phyloP scores from a whole-genome alignment of 2,329 filamentous ascomycete genomes.

The Corynespora cassiicola region DNA sequence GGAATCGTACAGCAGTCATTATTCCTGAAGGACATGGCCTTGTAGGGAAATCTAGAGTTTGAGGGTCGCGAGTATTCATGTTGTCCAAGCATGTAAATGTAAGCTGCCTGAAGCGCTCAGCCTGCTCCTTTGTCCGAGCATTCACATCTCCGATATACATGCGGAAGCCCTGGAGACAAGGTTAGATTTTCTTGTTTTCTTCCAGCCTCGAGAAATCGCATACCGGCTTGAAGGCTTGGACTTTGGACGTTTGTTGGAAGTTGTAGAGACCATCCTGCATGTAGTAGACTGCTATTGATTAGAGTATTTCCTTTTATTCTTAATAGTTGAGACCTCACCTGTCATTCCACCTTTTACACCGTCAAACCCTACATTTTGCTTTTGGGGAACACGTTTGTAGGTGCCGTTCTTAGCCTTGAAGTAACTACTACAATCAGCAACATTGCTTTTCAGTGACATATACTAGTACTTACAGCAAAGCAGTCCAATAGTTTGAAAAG shows the following conservation, averaged over 20 bases:
- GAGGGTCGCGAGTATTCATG: slow-evolving; percentile 47
- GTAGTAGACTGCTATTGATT: slow-evolving; percentile 30
- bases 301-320: too few relatives aligned
- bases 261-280: slow-evolving; percentile 36
- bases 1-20: slow-evolving; percentile 51
- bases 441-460: too few relatives aligned
- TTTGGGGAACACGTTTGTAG: slow-evolving; percentile 24
- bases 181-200: slow-evolving; percentile 18
- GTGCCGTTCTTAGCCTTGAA: slow-evolving; percentile 32
- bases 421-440: slow-evolving; percentile 17
- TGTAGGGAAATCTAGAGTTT: slow-evolving; percentile 48
- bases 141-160: slow-evolving; percentile 39
- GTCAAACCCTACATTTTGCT: slow-evolving; percentile 27
- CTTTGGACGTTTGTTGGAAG: slow-evolving; percentile 40
- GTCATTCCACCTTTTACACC: slow-evolving; percentile 27
- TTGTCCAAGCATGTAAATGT: slow-evolving; percentile 54
- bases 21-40: slow-evolving; percentile 48
- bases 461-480: slow-evolving; percentile 26
- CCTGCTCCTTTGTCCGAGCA: slow-evolving; percentile 33
- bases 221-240: slow-evolving; percentile 49
- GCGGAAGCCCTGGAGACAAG: slow-evolving; percentile 30
- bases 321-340: too few relatives aligned
- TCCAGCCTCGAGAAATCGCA: slow-evolving; percentile 1
- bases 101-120: slow-evolving; percentile 50
- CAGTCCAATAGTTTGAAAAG: slow-evolving; percentile 40